Evolutionary conservation across 352 stramenopile species (phyloP).

Genomic region (Hyaloperonospora brassicae): DNA sequence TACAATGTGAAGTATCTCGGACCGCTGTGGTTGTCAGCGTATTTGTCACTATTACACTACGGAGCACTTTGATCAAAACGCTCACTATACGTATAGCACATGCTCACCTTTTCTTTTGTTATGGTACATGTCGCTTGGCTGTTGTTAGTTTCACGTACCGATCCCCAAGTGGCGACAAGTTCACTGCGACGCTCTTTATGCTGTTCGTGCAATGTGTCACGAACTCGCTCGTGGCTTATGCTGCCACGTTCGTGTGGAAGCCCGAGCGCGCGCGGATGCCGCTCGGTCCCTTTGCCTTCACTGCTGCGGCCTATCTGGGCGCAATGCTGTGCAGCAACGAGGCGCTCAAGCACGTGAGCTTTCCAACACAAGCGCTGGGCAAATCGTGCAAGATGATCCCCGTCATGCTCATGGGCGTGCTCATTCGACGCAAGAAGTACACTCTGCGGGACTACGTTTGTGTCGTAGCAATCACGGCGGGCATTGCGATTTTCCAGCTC

Average conservation of each 20-base stretch:
- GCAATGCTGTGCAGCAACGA: constrained; percentile 90
- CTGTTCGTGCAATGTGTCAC: constrained; percentile 89
- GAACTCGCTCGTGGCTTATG: constrained; percentile 81
- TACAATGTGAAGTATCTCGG: no score
- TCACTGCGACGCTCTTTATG: constrained; percentile 88
- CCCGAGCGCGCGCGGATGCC: constrained; percentile 60
- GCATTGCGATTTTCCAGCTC: constrained; percentile 88
- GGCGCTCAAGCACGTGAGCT: constrained; percentile 91
- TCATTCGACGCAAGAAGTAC: constrained; percentile 90
- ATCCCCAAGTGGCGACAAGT: constrained; percentile 73
- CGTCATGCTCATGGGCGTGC: constrained; percentile 91
- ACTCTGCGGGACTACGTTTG: constrained; percentile 85
- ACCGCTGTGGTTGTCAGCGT: no score
- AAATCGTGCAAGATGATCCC: constrained; percentile 99
- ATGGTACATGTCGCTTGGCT: background rate
- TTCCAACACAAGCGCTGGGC: constrained; percentile 95
- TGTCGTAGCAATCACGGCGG: constrained; percentile 84
- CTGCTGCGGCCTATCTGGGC: constrained; percentile 83
- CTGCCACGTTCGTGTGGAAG: constrained; percentile 79
- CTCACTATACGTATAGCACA: background rate
- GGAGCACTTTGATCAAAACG: background rate
- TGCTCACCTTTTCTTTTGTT: background rate
- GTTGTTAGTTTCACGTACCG: constrained; percentile 78
- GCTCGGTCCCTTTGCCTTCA: constrained; percentile 78
- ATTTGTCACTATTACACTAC: no score